phyloP scores from a whole-genome alignment of 75 land plant genomes.

The Pinus taeda region DNA sequence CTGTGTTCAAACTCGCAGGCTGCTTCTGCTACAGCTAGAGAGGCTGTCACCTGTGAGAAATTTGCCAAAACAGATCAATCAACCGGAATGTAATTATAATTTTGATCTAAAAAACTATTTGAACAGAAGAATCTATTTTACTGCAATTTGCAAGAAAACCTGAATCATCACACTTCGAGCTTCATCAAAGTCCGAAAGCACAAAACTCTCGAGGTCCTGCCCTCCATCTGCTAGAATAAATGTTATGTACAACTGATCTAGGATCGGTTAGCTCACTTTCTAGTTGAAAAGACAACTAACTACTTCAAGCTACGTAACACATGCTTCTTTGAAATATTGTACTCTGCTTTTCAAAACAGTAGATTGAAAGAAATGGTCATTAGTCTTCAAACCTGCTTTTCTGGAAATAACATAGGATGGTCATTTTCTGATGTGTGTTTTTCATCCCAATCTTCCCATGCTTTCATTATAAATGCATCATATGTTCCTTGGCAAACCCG shows the following conservation, averaged over 20 bases:
- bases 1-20: conserved; percentile 96
- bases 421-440: conserved; percentile 88
- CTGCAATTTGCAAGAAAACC: conserved; percentile 27
- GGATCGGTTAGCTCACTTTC: conserved; percentile 1
- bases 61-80: not conserved
- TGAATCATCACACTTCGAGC: conserved; percentile 82
- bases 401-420: conserved; percentile 78
- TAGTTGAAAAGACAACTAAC: not conserved
- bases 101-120: not conserved
- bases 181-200: conserved; percentile 65
- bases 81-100: not conserved
- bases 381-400: conserved; percentile 62
- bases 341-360: not conserved
- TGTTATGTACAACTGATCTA: conserved; percentile 71
- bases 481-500: conserved; percentile 82
- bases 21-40: conserved; percentile 89
- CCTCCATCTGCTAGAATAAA: conserved; percentile 95
- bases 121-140: not conserved
- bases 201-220: conserved; percentile 85
- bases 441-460: conserved; percentile 95
- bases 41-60: conserved; percentile 62
- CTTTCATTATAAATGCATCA: conserved; percentile 57
- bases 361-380: not conserved
- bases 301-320: not conserved
- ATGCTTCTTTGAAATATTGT: not conserved